Evolutionary conservation across 148 eudicot species (phyloP).

Genomic region (Gaultheria prostrata): DNA sequence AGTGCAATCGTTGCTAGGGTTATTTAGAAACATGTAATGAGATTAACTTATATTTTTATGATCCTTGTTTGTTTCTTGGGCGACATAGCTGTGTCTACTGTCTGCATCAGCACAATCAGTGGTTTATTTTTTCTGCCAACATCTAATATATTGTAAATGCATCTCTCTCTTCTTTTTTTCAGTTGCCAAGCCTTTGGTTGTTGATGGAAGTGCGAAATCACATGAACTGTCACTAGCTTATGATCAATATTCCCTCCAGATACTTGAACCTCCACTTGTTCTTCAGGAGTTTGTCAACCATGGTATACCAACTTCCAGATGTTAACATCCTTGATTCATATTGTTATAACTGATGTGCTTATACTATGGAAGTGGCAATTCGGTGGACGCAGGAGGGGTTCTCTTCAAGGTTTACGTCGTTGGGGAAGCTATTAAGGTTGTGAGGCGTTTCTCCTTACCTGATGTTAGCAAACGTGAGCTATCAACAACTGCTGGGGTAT

Average conservation of each 20-base stretch:
- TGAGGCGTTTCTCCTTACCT: slow-evolving; percentile 83
- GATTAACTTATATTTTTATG: background rate
- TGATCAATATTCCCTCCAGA: slow-evolving; percentile 77
- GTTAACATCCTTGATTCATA: background rate
- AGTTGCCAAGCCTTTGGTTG: slow-evolving; percentile 95
- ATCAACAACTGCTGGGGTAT: slow-evolving; percentile 62
- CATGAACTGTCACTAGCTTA: slow-evolving; percentile 88
- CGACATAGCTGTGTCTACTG: background rate
- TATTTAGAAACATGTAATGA: background rate
- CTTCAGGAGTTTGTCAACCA: slow-evolving; percentile 94
- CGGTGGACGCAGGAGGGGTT: slow-evolving; percentile 64
- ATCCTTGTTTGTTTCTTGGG: background rate
- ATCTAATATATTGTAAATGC: slow-evolving; percentile 4
- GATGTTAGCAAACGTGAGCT: slow-evolving; percentile 71
- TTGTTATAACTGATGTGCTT: background rate
- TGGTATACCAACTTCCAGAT: slow-evolving; percentile 41
- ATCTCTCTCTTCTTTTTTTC: slow-evolving; percentile 23
- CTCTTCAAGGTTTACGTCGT: slow-evolving; percentile 89
- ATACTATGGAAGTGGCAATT: background rate
- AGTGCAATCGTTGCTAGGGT: background rate
- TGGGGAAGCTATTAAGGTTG: slow-evolving; percentile 92
- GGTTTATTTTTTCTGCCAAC: background rate
- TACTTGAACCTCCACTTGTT: slow-evolving; percentile 91
- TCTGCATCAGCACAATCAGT: background rate
- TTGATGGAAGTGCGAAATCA: slow-evolving; percentile 76